Evolutionary conservation across 2,329 filamentous ascomycete species (phyloP).

Genomic region (Zalaria sp.): DNA sequence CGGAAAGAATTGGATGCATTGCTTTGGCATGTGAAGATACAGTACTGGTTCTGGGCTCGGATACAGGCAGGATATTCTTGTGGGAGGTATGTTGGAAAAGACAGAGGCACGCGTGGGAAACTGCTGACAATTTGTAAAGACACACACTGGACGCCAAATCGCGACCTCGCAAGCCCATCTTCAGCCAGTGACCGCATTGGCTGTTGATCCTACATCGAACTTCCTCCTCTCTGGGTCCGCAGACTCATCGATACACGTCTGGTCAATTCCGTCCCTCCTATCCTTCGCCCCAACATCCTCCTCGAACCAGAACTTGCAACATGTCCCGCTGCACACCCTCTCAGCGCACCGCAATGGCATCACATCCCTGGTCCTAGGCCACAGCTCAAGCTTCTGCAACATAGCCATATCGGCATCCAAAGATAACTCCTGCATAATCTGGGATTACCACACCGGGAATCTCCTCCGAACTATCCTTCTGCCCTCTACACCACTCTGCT

Average conservation of each 20-base stretch:
- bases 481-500: constrained; percentile 54
- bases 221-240: constrained; percentile 66
- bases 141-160: constrained; percentile 60
- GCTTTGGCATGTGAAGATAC: constrained; percentile 52
- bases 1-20: constrained; percentile 71
- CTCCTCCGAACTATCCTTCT: constrained; percentile 72
- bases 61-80: constrained; percentile 70
- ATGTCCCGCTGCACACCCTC: constrained; percentile 62
- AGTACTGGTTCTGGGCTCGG: constrained; percentile 66
- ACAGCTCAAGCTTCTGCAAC: constrained; percentile 58
- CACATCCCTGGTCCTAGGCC: constrained; percentile 47
- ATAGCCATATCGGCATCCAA: constrained; percentile 72
- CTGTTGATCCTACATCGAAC: constrained; percentile 52
- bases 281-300: constrained; percentile 29
- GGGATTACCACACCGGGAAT: constrained; percentile 75
- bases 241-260: constrained; percentile 85
- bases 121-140: constrained; percentile 28
- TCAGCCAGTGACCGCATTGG: constrained; percentile 64
- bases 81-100: constrained; percentile 62
- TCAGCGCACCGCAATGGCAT: constrained; percentile 64
- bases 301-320: constrained; percentile 32
- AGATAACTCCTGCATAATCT: constrained; percentile 81
- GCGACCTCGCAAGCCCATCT: constrained; percentile 67
- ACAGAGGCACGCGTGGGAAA: constrained; percentile 9
- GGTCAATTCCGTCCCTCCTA: constrained; percentile 67